Conservation (phyloP, 2,329 filamentous ascomycete species). For the Colletotrichum sp. region DNA sequence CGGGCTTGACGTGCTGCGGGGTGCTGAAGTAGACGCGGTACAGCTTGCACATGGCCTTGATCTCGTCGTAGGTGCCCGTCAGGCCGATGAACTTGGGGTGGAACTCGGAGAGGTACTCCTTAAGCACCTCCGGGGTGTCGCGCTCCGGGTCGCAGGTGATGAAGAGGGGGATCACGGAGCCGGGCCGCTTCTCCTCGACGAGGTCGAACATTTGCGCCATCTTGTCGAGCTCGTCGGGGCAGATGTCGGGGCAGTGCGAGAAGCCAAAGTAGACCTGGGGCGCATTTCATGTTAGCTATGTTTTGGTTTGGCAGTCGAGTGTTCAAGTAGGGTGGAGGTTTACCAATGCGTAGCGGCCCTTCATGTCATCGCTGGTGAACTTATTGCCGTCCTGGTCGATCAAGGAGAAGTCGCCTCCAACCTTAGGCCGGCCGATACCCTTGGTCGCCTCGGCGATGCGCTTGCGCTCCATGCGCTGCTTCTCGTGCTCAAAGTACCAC, state of each 20-base stretch:
- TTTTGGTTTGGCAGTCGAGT: background rate
- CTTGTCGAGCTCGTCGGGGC: constrained; percentile 98
- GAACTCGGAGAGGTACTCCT: constrained; percentile 89
- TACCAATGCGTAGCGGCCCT: constrained; percentile 84
- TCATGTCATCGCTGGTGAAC: constrained; percentile 81
- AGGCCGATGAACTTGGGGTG: constrained; percentile 85
- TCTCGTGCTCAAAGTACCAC: constrained; percentile 93
- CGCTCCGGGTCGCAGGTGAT: constrained; percentile 95
- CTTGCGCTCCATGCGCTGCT: constrained; percentile 87
- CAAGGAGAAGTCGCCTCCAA: constrained; percentile 85
- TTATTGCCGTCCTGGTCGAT: constrained; percentile 80
- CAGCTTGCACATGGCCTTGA: constrained; percentile 92
- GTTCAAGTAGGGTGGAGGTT: constrained; percentile 30
- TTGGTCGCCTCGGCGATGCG: constrained; percentile 91
- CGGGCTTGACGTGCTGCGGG: constrained; percentile 83
- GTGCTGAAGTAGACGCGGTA: constrained; percentile 98
- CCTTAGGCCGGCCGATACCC: constrained; percentile 89
- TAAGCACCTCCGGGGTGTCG: constrained; percentile 84
- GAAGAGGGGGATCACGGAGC: constrained; percentile 77
- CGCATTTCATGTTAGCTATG: background rate
- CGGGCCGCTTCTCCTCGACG: constrained; percentile 57
- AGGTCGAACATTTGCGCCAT: constrained; percentile 95
- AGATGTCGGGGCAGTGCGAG: constrained; percentile 97
- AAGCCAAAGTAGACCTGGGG: constrained; percentile 94
- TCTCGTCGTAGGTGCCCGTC: constrained; percentile 91